Base-by-base conservation (phyloP, 345 rosid species). In the Streptanthus diversifolius region DNA sequence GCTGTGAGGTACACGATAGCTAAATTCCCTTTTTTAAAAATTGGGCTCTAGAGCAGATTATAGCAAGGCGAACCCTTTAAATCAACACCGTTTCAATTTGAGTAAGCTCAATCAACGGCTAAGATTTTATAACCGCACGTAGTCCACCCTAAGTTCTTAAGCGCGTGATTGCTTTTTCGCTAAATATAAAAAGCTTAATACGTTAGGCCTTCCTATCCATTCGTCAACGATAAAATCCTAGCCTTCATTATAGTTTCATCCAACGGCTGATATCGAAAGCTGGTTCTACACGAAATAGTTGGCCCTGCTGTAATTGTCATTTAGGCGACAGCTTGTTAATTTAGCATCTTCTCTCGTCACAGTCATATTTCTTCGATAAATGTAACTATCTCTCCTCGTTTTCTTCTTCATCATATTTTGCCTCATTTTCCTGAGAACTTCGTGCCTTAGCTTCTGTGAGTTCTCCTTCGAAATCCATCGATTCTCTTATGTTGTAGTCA, bases 301-400 rank as follows among this genome's bases (percentile, higher is more conserved):
- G 79, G 59, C 0, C 79, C 79, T 36, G 64, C 75, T 69, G 79
- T 76, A 63, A 53, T 62, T 75, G 35, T 62, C 70, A 43, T n/a
- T 27, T 54, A 54, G 5, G 18, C 0, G 12, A 76, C 80, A 63
- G 75, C 37, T 1, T 7, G 75, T 76, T 63, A 55, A 29, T 63
- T 63, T 76, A 76, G 75, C 75, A 47, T 1, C 0, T 3, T 11
- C 75, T 29, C 25, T 63, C 53, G 54, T 76, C 71, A 69, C 70
- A 55, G 79, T 69, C 75, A 55, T 27, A 71, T 61, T 32, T 22
- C 21, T 60, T 36, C 71, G n/a, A 76, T 76, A 76, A 76, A 76
- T 69, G 66, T 55, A 54, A 62, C 70, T 3, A 14, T 63, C 64
- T 44, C 51, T 35, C 68, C 57, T 62, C 54, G 8, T 35, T 63